Percentiles rank a stretch among this genome's conserved stretches.
phyloP scores from a whole-genome alignment of 148 eudicot genomes.

The Cornus controversa region DNA sequence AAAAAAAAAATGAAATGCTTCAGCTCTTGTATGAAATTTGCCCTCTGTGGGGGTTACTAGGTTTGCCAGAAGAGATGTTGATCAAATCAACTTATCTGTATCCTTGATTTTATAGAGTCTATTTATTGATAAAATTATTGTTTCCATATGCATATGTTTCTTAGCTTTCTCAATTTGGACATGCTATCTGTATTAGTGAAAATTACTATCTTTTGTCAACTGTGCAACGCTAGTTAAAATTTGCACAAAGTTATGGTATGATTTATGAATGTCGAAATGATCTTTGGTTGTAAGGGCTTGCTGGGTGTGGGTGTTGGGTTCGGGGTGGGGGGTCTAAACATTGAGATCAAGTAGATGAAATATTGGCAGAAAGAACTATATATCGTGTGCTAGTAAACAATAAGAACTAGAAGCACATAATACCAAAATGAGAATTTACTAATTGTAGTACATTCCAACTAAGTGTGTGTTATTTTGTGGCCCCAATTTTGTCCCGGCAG shows the following conservation, averaged over 20 bases:
- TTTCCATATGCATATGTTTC: not conserved
- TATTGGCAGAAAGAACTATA: slow-evolving; percentile 2
- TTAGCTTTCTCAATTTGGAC: not conserved
- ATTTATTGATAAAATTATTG: not conserved
- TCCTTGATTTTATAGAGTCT: not conserved
- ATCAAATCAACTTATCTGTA: not conserved
- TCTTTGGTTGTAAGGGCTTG: not conserved
- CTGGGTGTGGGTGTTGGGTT: not conserved
- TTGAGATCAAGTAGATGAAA: not conserved
- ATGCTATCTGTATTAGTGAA: not conserved
- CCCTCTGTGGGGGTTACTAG: not conserved
- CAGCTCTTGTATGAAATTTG: not conserved
- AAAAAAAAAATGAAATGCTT: not conserved
- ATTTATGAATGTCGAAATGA: not conserved
- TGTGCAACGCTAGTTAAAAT: too few species aligned
- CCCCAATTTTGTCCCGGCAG: too few species aligned
- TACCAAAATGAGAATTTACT: too few species aligned
- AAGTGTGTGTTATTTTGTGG: too few species aligned
- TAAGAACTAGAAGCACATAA: too few species aligned
- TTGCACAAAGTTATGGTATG: too few species aligned
- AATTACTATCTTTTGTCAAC: not conserved
- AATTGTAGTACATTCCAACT: too few species aligned
- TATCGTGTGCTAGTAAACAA: not conserved
- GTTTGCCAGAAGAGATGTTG: not conserved
- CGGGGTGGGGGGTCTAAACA: not conserved